Evolutionary conservation across 1,139 yeast genomes (phyloP), one percentile per base, ranked within the genome.

Genomic region (Candida tetrigidarum): DNA sequence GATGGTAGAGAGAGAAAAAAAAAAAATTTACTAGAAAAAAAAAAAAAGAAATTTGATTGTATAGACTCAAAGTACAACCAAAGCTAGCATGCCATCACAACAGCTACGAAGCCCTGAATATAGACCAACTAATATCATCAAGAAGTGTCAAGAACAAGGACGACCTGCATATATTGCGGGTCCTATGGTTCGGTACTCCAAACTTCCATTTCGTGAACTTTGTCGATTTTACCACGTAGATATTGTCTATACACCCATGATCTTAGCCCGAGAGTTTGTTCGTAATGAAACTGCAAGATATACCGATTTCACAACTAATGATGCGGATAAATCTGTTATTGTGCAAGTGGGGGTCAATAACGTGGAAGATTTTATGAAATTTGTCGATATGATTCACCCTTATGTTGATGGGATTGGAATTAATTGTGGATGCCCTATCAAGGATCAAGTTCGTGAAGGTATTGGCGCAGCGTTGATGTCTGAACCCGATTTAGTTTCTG

Each of bases 381-480:
- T 95, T 58, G 91, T 89, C 2, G 90, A 85, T 45, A 83, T 93
- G 91, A 83, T 92, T n/a, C 80, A 80, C 50, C 96, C 96, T 0
- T 89, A 81, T 59, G 93, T 90, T 37, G 97, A 93, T 65, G 99
- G 96, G 1, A 84, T 93, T 26, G 97, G 99, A 0, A 74, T 93
- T 46, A 95, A 93, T 69, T 93, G 99, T 67, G 99, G 99, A 0
- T 93, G 99, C 66, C 99, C 99, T 1, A 91, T 93, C 42, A 87
- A 85, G 52, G 98, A 93, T 53, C 99, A 93, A 63, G 89, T 89
- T 5, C 77, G 96, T 39, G 97, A 91, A 62, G 99, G 99, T 14
- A 91, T 93, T 20, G 99, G 99, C 4, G 97, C 98, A 1, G 97
- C 97, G 0, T 73, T 93, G 45, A 92, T 93, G 91, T 72, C 83